These are phyloP conservation scores for Aspergillus fructus DNA, from an alignment of 2,329 filamentous ascomycete genomes.

Conservation along the genomic window DNA sequence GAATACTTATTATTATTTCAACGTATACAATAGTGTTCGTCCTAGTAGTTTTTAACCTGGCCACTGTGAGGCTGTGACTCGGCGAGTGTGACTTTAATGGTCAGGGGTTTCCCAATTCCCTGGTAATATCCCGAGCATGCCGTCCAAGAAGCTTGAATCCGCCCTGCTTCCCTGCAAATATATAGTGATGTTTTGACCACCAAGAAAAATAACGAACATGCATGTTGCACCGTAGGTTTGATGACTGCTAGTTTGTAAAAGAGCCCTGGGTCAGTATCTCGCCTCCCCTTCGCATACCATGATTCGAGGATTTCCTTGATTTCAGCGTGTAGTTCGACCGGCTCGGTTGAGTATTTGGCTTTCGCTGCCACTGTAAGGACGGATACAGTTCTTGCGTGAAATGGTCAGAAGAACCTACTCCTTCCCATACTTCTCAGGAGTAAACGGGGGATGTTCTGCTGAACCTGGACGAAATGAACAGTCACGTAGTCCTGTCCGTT, in stretches of 20 bases:
- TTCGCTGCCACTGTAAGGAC: too few relatives aligned
- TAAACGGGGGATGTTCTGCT: neutral
- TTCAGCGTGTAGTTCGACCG: too few relatives aligned
- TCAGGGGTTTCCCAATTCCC: neutral
- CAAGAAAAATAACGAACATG: conserved; percentile 18
- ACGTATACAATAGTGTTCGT: neutral
- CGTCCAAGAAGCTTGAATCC: conserved; percentile 23
- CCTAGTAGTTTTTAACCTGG: neutral
- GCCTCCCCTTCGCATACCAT: too few relatives aligned
- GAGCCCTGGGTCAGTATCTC: neutral
- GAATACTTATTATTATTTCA: neutral
- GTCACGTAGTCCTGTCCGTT: neutral
- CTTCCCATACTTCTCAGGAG: too few relatives aligned
- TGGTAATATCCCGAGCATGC: conserved; percentile 8
- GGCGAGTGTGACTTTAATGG: conserved; percentile 14
- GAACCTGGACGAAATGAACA: neutral
- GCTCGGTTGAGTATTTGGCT: too few relatives aligned
- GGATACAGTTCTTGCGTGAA: neutral
- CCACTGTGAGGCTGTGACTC: neutral
- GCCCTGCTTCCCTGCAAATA: conserved; percentile 21
- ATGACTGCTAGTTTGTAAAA: conserved; percentile 21
- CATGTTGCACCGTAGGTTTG: conserved; percentile 4
- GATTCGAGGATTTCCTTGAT: too few relatives aligned
- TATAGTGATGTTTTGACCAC: conserved; percentile 14
- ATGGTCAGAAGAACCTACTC: neutral